Evolutionary conservation across 257 asterid species (phyloP).

Genomic region (Fraxinus anomala): DNA sequence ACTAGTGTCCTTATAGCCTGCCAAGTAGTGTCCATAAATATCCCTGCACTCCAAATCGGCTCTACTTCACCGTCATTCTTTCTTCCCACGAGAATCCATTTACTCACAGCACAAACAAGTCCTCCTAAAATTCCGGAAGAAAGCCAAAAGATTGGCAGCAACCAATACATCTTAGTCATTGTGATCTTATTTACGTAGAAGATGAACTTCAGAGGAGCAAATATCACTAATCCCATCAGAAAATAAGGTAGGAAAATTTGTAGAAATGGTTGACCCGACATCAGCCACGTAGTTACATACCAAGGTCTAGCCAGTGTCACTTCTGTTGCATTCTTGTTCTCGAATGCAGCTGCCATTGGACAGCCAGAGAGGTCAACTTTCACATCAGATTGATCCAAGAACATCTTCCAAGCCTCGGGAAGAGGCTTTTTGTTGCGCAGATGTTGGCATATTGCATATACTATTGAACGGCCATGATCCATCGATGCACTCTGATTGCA

Average conservation of each 20-base stretch:
- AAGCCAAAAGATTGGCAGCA: slow-evolving; percentile 61
- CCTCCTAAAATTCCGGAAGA: slow-evolving; percentile 48
- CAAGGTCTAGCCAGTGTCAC: slow-evolving; percentile 60
- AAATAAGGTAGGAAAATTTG: slow-evolving; percentile 61
- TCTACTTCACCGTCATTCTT: slow-evolving; percentile 45
- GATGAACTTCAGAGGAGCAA: slow-evolving; percentile 42
- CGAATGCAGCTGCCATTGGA: slow-evolving; percentile 44
- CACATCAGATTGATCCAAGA: slow-evolving; percentile 53
- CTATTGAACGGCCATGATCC: slow-evolving; percentile 67
- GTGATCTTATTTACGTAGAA: slow-evolving; percentile 28
- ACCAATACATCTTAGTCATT: slow-evolving; percentile 29
- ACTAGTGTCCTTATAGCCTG: slow-evolving; percentile 56
- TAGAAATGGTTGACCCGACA: slow-evolving; percentile 53
- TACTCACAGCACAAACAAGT: slow-evolving; percentile 40
- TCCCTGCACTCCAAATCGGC: slow-evolving; percentile 55
- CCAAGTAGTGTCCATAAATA: slow-evolving; percentile 68
- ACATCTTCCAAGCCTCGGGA: slow-evolving; percentile 56
- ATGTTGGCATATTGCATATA: slow-evolving; percentile 63
- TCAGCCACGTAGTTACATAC: slow-evolving; percentile 55
- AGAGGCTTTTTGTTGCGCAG: slow-evolving; percentile 56
- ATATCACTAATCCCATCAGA: slow-evolving; percentile 44
- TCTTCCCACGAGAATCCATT: slow-evolving; percentile 68
- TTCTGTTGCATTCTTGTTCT: slow-evolving; percentile 22
- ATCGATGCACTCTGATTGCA: slow-evolving; percentile 61
- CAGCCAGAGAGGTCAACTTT: slow-evolving; percentile 58